Base-by-base conservation (phyloP, 2,329 filamentous ascomycete species). In the Knufia fluminis region DNA sequence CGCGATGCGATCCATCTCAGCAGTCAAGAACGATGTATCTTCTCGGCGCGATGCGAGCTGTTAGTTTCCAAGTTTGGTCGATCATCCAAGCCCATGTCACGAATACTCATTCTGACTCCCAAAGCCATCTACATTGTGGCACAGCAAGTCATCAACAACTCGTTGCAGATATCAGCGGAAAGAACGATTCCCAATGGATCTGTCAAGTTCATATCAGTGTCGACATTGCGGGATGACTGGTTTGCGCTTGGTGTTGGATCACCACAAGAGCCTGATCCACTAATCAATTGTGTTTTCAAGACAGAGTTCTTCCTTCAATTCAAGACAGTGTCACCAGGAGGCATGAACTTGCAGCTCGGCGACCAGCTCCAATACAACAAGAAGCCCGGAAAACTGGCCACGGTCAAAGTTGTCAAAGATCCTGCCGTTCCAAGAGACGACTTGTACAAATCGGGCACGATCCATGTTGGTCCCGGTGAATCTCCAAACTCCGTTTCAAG, bases 301-400 rank as follows among this genome's bases (percentile, higher is more conserved):
- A 98, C 92, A 0, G 92, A 98, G 63, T 83, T 98, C 68, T 94
- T 97, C 63, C 94, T 91, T 0, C 90, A 96, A 55, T 82, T 98
- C 71, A 81, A 83, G 63, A 82, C 80, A 45, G 80, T 82, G 46
- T 85, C 94, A 68, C 82, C 85, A 2, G 87, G 85, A 7, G 82
- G 86, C 8, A 78, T 94, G 63, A 88, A 82, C 63, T 70, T 98
- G 42, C 88, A 86, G 68, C 84, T 97, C 54, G 80, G 73, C n/a
- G 83, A 92, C 23, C 76, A 71, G 3, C 90, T 98, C 59, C 87
- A 95, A 64, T 98, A 95, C 68, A 90, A 91, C 63, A 98, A 97
- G 77, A 98, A 98, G 69, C 92, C 92, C 1, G 87, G 87, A 49
- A 98, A 98, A 71, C 78, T 87, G 66, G 85, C 91, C 48, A 70